Percentiles rank a stretch among this genome's conserved stretches.
phyloP scores from a whole-genome alignment of 306 rosid genomes.

The Cicer cuneatum region DNA sequence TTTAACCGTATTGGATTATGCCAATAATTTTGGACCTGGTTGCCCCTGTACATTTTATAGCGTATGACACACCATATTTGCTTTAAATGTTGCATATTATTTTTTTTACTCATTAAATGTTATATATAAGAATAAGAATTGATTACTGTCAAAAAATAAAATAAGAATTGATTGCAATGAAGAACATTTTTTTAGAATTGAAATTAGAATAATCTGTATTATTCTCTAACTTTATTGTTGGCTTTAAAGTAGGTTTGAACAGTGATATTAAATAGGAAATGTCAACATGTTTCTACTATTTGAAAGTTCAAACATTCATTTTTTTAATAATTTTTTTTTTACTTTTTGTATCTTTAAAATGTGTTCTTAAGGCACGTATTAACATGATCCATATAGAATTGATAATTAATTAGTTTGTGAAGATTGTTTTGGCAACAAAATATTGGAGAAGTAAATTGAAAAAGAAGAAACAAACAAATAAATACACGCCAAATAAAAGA shows the following conservation, averaged over 20 bases:
- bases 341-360: no score
- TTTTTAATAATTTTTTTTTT: no score
- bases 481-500: background rate
- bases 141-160: background rate
- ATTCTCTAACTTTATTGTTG: background rate
- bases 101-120: no score
- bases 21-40: slow-evolving; percentile 22
- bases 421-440: background rate
- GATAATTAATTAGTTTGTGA: background rate
- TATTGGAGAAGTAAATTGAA: background rate
- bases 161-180: background rate
- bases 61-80: background rate
- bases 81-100: slow-evolving; percentile 1
- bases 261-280: no score
- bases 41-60: slow-evolving; percentile 26
- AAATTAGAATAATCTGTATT: background rate
- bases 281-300: no score
- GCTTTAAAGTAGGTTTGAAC: background rate
- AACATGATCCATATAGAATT: background rate
- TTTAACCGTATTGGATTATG: background rate
- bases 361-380: no score
- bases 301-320: no score
- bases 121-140: background rate
- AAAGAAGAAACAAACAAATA: background rate
- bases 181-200: slow-evolving; percentile 9